Evolutionary conservation across 306 rosid genomes (phyloP).

Genomic region (Bauhinia variegata): DNA sequence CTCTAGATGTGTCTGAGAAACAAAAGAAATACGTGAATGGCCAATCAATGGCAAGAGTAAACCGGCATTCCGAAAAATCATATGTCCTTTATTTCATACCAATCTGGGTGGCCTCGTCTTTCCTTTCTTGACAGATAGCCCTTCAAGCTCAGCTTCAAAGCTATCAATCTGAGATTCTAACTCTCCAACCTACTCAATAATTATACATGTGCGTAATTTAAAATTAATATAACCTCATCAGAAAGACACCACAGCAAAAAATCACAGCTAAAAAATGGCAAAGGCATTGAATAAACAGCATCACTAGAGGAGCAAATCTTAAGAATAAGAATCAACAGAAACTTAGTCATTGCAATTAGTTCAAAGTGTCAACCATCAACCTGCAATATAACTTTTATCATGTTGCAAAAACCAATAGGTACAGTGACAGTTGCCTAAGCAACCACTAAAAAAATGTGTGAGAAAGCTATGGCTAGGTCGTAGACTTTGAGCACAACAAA

Average conservation of each 20-base stretch:
- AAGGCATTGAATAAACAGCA: constrained; percentile 10
- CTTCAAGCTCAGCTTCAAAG: constrained; percentile 98
- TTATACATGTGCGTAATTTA: constrained; percentile 13
- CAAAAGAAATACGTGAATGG: constrained; percentile 33
- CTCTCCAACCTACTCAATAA: constrained; percentile 72
- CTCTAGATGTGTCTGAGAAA: constrained; percentile 77
- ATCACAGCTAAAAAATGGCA: neutral
- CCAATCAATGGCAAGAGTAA: constrained; percentile 24
- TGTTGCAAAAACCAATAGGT: constrained; percentile 17
- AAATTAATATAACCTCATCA: constrained; percentile 23
- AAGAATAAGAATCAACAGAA: constrained; percentile 33
- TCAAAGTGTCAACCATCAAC: constrained; percentile 32
- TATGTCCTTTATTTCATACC: constrained; percentile 59
- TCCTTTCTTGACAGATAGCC: constrained; percentile 89
- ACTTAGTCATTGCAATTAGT: constrained; percentile 23
- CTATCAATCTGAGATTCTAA: constrained; percentile 91
- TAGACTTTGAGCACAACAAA: constrained; percentile 32
- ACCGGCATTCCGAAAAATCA: constrained; percentile 22
- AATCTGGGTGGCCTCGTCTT: constrained; percentile 87
- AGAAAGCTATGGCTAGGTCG: neutral
- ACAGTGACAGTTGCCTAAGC: constrained; percentile 17
- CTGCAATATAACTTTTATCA: constrained; percentile 12
- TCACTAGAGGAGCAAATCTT: constrained; percentile 9
- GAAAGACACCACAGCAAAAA: constrained; percentile 15
- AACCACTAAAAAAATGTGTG: constrained; percentile 17